Evolutionary conservation across 257 asterid species (phyloP), one percentile per base, ranked within the genome.

Genomic region (Capsicum rhomboideum): DNA sequence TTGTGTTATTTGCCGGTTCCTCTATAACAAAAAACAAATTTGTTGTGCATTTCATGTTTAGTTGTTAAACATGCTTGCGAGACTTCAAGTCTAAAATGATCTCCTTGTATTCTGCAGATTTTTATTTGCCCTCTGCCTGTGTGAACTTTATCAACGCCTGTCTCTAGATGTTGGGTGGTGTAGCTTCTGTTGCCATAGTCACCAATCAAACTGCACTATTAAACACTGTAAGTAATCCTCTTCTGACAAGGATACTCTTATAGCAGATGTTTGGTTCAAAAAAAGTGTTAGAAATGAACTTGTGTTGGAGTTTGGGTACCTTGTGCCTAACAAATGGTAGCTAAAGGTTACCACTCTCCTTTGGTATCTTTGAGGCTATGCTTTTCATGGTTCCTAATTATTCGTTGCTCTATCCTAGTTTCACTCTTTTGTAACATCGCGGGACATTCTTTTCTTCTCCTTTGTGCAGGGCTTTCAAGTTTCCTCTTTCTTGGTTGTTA

Each of bases 391-490:
- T 63, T 40, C 64, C 80, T 46, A 52, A 82, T 85, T 63, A 1
- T 46, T 46, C 13, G 31, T 74, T 74, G 80, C 37, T 46, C 20
- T 46, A 23, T 46, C n/a, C 58, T 49, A 50, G 44, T 28, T 75
- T 77, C 81, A 17, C 46, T 52, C 82, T 50, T 50, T 50, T 50
- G 81, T 77, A 28, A 77, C 82, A 50, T 49, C 5, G 46, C 1
- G 14, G 23, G 8, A 9, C 83, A 56, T 77, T 9, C 85, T 61
- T 72, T 63, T 66, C 87, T 85, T 86, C 87, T 9, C 85, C 67
- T 72, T 63, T 71, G 86, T 85, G 86, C 87, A 93, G 97, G 89
- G 86, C 28, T 86, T 83, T 71, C 86, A 83, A 78, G 37, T 66
- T 55, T 78, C 83, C 21, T 82, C 80, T 85, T 87, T 83, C 21